A percentile compares a stretch with the other conserved stretches of the same genome.
Evolutionary conservation across 208 protist species (phyloP).

Genomic region (Naegleria lovaniensis): DNA sequence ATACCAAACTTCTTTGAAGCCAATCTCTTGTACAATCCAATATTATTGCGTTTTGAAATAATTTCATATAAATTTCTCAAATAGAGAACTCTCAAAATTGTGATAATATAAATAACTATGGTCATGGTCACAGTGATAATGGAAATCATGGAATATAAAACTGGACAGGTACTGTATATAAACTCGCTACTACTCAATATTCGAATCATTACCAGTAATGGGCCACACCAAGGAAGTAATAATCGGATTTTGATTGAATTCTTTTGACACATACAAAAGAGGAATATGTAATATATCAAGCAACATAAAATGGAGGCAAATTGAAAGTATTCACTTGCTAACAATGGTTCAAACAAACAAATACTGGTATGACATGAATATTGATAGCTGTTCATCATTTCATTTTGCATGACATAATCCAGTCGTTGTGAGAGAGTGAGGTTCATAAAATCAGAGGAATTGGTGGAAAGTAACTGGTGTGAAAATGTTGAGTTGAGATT

Average conservation of each 20-base stretch:
- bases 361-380: background rate
- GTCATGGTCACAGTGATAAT: background rate
- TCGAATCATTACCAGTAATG: background rate
- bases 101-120: background rate
- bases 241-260: background rate
- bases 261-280: background rate
- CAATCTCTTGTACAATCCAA: background rate
- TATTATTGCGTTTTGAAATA: background rate
- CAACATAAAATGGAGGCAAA: background rate
- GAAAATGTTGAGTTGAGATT: background rate
- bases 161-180: background rate
- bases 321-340: background rate
- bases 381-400: background rate
- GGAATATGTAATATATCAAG: background rate
- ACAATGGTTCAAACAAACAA: background rate
- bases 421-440: no score
- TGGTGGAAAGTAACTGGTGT: background rate
- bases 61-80: slow-evolving; percentile 3
- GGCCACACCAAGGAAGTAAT: background rate
- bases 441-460: no score
- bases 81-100: background rate
- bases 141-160: background rate
- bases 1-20: background rate
- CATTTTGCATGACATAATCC: background rate
- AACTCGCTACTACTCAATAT: background rate